A percentile compares a stretch with the other conserved stretches of the same genome.
Evolutionary conservation across 805 yeast genomes (phyloP).

Genomic region (Candida arabinofermentans): DNA sequence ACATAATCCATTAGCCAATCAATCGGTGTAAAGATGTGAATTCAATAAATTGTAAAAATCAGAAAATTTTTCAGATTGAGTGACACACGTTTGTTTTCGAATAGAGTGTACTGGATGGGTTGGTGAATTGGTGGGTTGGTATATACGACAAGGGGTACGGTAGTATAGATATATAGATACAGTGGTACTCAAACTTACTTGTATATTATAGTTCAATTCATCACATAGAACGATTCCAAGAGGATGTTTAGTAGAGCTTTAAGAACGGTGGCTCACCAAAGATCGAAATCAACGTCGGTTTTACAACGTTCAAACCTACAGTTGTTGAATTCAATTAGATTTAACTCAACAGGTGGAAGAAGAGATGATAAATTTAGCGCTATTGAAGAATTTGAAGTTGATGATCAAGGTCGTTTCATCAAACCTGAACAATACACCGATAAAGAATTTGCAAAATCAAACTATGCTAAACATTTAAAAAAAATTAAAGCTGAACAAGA

Average conservation of each 20-base stretch:
- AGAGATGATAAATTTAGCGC: slow-evolving; percentile 2
- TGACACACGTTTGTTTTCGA: neutral
- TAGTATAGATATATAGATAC: no score
- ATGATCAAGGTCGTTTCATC: slow-evolving; percentile 23
- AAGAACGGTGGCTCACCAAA: slow-evolving; percentile 3
- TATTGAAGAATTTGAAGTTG: slow-evolving; percentile 14
- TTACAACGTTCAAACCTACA: neutral
- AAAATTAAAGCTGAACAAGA: slow-evolving; percentile 18
- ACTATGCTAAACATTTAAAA: slow-evolving; percentile 16
- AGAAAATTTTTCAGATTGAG: slow-evolving; percentile 1
- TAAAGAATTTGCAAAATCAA: slow-evolving; percentile 21
- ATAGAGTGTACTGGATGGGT: no score
- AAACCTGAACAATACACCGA: slow-evolving; percentile 16
- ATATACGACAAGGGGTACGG: neutral
- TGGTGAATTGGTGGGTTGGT: neutral
- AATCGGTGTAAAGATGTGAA: neutral
- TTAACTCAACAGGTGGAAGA: slow-evolving; percentile 1
- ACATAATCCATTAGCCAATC: neutral
- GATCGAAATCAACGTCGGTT: neutral
- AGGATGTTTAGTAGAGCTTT: slow-evolving; percentile 9
- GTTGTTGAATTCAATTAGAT: slow-evolving; percentile 1
- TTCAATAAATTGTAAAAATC: no score
- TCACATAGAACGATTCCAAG: neutral
- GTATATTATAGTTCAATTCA: no score
- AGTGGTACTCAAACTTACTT: no score